Conservation (phyloP, 129 eudicot species). For the Apium graveolens region DNA sequence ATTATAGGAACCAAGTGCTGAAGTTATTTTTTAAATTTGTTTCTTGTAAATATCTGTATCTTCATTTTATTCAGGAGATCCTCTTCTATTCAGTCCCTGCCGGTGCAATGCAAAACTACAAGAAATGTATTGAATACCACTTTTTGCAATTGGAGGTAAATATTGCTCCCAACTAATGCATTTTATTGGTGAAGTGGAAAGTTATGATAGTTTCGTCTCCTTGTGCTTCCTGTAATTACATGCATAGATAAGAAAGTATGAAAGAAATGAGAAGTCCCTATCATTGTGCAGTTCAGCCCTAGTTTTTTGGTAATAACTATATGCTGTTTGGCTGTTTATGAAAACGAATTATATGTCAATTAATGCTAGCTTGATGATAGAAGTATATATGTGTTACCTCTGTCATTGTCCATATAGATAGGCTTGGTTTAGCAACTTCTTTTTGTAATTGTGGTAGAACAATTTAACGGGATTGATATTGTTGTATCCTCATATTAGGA, state of each 20-base stretch:
- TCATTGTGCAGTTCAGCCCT: background rate
- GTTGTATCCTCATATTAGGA: background rate
- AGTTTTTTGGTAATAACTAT: background rate
- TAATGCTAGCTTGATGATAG: background rate
- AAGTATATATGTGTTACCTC: background rate
- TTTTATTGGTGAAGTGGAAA: background rate
- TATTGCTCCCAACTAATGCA: background rate
- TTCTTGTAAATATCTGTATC: background rate
- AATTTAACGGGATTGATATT: background rate
- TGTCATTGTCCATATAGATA: background rate
- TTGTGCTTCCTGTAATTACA: background rate
- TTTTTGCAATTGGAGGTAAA: slow-evolving; percentile 53
- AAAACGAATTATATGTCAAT: background rate
- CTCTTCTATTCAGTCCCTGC: slow-evolving; percentile 73
- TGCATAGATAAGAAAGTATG: background rate
- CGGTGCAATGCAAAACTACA: slow-evolving; percentile 76
- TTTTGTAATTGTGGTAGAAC: background rate
- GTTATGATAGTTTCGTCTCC: background rate
- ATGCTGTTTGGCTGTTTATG: background rate
- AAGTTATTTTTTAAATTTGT: background rate
- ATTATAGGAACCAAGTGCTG: background rate
- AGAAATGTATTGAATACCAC: slow-evolving; percentile 61
- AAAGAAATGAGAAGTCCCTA: background rate
- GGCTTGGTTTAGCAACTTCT: background rate
- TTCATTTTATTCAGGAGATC: slow-evolving; percentile 46